Percentiles rank a stretch among this genome's conserved stretches.
Conservation (phyloP, 306 rosid species). For the Myrica gale region DNA sequence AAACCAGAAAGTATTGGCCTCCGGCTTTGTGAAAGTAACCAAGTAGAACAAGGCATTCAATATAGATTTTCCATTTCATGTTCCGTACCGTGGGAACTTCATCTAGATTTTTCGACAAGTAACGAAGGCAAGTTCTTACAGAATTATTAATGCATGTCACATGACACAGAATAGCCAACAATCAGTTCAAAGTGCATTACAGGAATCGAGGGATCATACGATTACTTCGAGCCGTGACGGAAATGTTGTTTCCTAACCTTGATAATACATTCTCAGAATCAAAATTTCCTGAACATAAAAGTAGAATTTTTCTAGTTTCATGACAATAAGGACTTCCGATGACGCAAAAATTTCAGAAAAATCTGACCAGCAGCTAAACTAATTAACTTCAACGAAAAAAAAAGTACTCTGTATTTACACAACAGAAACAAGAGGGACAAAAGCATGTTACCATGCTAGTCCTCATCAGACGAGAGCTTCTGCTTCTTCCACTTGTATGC, state of each 20-base stretch:
- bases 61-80: not conserved
- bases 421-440: slow-evolving; percentile 3
- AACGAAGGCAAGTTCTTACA: too few relatives aligned
- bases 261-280: slow-evolving; percentile 1
- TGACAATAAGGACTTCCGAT: too few relatives aligned
- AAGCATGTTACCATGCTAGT: slow-evolving; percentile 18
- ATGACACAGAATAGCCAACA: not conserved
- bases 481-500: slow-evolving; percentile 87
- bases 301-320: too few relatives aligned
- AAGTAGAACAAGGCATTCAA: not conserved
- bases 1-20: not conserved
- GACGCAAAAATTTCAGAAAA: not conserved
- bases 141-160: not conserved
- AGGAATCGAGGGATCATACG: not conserved
- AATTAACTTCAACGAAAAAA: not conserved
- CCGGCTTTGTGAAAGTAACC: not conserved
- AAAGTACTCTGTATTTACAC: slow-evolving; percentile 14
- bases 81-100: not conserved
- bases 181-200: not conserved
- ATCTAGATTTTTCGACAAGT: not conserved
- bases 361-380: not conserved
- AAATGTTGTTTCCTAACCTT: not conserved
- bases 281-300: not conserved
- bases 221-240: not conserved
- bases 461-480: slow-evolving; percentile 52